These are phyloP conservation scores for Monosporozyma aerobia DNA, from an alignment of 805 yeast genomes.

Conservation along the genomic window DNA sequence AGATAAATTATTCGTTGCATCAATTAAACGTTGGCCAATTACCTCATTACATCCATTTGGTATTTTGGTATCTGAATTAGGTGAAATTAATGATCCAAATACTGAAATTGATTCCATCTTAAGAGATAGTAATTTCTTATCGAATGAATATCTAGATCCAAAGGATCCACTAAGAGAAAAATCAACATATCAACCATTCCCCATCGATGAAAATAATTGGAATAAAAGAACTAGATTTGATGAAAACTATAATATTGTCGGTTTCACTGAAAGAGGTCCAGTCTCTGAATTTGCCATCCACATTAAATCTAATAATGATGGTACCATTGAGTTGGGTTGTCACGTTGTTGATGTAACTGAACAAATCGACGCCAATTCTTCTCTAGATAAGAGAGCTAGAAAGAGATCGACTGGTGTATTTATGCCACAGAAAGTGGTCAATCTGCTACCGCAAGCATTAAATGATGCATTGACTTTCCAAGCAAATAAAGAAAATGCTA, in stretches of 20 bases:
- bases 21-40: slow-evolving; percentile 98
- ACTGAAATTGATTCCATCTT: slow-evolving; percentile 84
- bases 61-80: slow-evolving; percentile 78
- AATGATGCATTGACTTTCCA: slow-evolving; percentile 53
- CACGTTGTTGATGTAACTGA: slow-evolving; percentile 77
- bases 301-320: slow-evolving; percentile 40
- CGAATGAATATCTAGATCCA: slow-evolving; percentile 65
- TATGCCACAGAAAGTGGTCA: slow-evolving; percentile 63
- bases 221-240: slow-evolving; percentile 16
- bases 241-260: slow-evolving; percentile 21
- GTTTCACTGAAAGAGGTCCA: slow-evolving; percentile 25
- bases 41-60: slow-evolving; percentile 98
- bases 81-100: slow-evolving; percentile 62
- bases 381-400: slow-evolving; percentile 79
- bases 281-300: slow-evolving; percentile 73
- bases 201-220: slow-evolving; percentile 15
- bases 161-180: slow-evolving; percentile 26
- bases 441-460: slow-evolving; percentile 60
- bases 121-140: slow-evolving; percentile 74
- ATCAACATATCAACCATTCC: slow-evolving; percentile 16
- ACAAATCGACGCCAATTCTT: slow-evolving; percentile 61
- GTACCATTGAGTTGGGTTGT: slow-evolving; percentile 66
- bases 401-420: slow-evolving; percentile 85
- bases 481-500: slow-evolving; percentile 50
- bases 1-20: slow-evolving; percentile 80